Evolutionary conservation across 306 rosid genomes (phyloP), one percentile per base, ranked within the genome.

Genomic region (Psophocarpus tetragonolobus): DNA sequence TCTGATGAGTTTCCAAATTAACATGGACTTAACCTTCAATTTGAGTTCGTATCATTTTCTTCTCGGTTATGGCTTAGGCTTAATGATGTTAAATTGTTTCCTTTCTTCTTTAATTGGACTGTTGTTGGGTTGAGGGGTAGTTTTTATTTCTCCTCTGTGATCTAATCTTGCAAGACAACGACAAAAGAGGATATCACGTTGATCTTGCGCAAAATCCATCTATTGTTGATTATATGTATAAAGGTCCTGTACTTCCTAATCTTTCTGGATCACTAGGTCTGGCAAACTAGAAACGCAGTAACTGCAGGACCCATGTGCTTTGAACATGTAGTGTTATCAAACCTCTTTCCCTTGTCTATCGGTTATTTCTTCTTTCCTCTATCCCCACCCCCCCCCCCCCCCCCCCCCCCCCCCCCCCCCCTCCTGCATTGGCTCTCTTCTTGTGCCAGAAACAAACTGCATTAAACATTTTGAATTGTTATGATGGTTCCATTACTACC

Each of bases 241-340:
- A 39, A 23, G 68, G 56, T 73, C 1, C 12, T 56, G 77, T 36
- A 36, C 53, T 56, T 56, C 2, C 50, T 38, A 20, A 56, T 21
- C 54, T 54, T 54, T 38, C 17, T 36, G 15, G 66, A 14, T 72
- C 67, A 54, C 53, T 21, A 54, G 13, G 17, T 35, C 67, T 72
- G 38, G 39, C 27, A 15, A 13, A 54, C 39, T 54, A 54, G 48
- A 23, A 56, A 56, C 41, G 51, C 47, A 62, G 62, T 72, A 61
- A 32, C 29, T 71, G 54, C 66, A 64, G 36, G 50, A 53, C 50
- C 71, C 84, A 75, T 75, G 77, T 81, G 77, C 48, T 33, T 20
- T 74, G 38, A 68, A 75, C 70, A 39, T 29, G 32, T 73, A 30
- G 29, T 58, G 54, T 33, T 15, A 5, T 17, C 42, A 15, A 29